These are phyloP conservation scores for Paxillus ammoniavirescens DNA, from an alignment of 768 basidiomycete genomes.

Conservation along the genomic window DNA sequence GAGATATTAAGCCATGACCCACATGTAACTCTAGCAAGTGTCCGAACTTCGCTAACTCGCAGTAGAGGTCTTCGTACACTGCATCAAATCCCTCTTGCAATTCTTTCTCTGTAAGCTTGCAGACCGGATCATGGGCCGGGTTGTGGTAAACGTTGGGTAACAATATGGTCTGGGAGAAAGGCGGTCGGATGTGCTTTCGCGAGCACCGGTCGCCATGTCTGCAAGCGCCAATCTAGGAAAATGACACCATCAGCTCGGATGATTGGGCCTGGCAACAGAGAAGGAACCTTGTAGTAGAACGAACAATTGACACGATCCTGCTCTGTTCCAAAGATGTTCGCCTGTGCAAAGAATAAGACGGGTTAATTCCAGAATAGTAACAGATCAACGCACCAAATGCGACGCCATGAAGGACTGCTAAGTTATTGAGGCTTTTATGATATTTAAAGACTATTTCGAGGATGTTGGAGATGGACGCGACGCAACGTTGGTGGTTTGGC, in stretches of 20 bases:
- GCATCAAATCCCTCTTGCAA: slow-evolving; percentile 90
- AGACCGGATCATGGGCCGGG: slow-evolving; percentile 89
- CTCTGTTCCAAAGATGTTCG: slow-evolving; percentile 94
- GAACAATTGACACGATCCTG: slow-evolving; percentile 98
- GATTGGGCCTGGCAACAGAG: not conserved
- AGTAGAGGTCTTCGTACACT: slow-evolving; percentile 94
- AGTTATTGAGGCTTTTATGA: not conserved
- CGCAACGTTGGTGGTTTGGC: not conserved
- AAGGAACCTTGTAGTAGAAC: slow-evolving; percentile 91
- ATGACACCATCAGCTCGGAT: slow-evolving; percentile 3
- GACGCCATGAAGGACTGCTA: slow-evolving; percentile 50
- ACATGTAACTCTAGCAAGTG: slow-evolving; percentile 95
- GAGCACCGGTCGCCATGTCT: slow-evolving; percentile 98
- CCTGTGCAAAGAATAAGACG: slow-evolving; percentile 41
- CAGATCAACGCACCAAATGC: slow-evolving; percentile 56
- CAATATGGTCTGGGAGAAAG: slow-evolving; percentile 95
- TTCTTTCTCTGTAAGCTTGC: slow-evolving; percentile 84
- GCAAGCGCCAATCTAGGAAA: slow-evolving; percentile 88
- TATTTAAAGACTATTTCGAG: not conserved
- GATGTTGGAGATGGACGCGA: no score
- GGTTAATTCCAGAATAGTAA: not conserved
- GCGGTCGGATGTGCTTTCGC: slow-evolving; percentile 95
- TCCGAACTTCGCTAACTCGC: slow-evolving; percentile 92
- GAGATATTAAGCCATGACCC: slow-evolving; percentile 27
- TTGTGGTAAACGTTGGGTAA: slow-evolving; percentile 98